Evolutionary conservation across 1,284 basidiomycete genomes (phyloP).

Genomic region (Sanghuangporus weigelae): DNA sequence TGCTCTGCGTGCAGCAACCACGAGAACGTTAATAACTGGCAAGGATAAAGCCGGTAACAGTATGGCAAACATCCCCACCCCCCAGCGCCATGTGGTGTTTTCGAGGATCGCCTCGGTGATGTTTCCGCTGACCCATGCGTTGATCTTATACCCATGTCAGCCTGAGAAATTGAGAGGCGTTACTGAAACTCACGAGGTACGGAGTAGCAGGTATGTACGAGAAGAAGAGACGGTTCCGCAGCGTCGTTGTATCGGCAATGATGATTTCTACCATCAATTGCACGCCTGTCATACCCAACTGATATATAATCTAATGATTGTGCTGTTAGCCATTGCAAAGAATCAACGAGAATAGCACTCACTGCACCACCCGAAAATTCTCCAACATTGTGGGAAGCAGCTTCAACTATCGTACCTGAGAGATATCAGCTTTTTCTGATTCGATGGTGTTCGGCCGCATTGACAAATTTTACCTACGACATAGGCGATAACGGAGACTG

Average conservation of each 20-base stretch:
- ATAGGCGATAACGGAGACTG: slow-evolving; percentile 31
- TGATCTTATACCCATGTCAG: slow-evolving; percentile 27
- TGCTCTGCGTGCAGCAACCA: slow-evolving; percentile 24
- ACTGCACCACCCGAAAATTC: slow-evolving; percentile 32
- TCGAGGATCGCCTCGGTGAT: slow-evolving; percentile 27
- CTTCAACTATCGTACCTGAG: slow-evolving; percentile 31
- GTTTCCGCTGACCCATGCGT: slow-evolving; percentile 33
- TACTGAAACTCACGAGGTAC: slow-evolving; percentile 13
- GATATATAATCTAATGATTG: slow-evolving; percentile 20
- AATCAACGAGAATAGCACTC: slow-evolving; percentile 18
- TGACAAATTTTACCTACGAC: slow-evolving; percentile 19
- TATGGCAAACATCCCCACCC: slow-evolving; percentile 36
- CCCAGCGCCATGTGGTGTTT: slow-evolving; percentile 33
- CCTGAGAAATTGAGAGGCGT: background rate
- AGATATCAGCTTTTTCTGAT: background rate
- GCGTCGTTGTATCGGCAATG: slow-evolving; percentile 34
- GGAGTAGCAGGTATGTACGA: slow-evolving; percentile 35
- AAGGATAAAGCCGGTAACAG: slow-evolving; percentile 32
- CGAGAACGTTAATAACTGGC: slow-evolving; percentile 28
- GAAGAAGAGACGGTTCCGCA: slow-evolving; percentile 34
- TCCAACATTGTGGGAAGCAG: slow-evolving; percentile 26
- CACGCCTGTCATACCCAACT: slow-evolving; percentile 32
- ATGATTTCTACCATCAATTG: slow-evolving; percentile 34
- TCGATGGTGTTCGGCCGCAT: background rate
- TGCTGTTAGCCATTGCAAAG: background rate